phyloP scores from a whole-genome alignment of 305 asterid genomes.

The Striga hermonthica region DNA sequence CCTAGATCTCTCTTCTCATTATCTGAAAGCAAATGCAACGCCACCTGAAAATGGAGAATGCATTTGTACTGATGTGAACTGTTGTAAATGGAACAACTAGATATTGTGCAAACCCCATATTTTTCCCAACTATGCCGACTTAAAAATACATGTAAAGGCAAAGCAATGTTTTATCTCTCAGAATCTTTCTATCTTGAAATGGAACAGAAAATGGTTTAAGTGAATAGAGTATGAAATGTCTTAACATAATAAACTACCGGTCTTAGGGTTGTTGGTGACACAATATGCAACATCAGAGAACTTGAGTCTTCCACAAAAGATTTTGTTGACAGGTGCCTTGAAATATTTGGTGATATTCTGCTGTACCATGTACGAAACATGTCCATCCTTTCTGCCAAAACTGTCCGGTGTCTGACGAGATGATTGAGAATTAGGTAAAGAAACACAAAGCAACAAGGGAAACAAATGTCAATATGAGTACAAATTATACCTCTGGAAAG shows the following conservation, averaged over 20 bases:
- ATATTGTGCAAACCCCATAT: slow-evolving; percentile 4
- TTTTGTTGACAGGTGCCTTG: slow-evolving; percentile 82
- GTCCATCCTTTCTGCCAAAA: slow-evolving; percentile 71
- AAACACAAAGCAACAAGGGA: slow-evolving; percentile 8
- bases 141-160: neutral
- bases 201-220: slow-evolving; percentile 22
- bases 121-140: neutral
- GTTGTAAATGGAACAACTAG: neutral
- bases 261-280: slow-evolving; percentile 79
- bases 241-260: slow-evolving; percentile 57
- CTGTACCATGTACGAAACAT: slow-evolving; percentile 70
- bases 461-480: slow-evolving; percentile 23
- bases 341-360: slow-evolving; percentile 68
- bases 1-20: slow-evolving; percentile 60
- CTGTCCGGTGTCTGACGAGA: slow-evolving; percentile 57
- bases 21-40: slow-evolving; percentile 81
- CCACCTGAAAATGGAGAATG: slow-evolving; percentile 55
- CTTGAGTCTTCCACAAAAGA: slow-evolving; percentile 78
- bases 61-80: slow-evolving; percentile 27
- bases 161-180: slow-evolving; percentile 8
- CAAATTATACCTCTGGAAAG: slow-evolving; percentile 66
- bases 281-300: slow-evolving; percentile 76
- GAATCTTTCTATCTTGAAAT: neutral
- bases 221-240: slow-evolving; percentile 24
- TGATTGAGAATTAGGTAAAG: slow-evolving; percentile 24